These are phyloP conservation scores for Pichia sp. DNA, from an alignment of 1,139 yeast species.

Conservation along the genomic window DNA sequence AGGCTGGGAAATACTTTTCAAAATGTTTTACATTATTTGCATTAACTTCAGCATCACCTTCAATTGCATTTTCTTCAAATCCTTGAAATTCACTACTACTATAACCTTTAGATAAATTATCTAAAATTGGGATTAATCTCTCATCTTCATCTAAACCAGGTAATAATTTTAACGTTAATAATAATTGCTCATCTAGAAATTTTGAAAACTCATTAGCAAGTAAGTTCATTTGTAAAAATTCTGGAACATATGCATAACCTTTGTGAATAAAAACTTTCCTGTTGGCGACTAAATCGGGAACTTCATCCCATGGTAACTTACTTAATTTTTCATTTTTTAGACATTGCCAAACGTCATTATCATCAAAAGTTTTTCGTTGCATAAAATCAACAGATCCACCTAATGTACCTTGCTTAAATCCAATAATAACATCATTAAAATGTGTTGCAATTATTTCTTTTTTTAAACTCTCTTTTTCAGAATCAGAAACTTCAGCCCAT, in stretches of 20 bases:
- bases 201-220: slow-evolving; percentile 58
- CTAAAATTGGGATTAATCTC: slow-evolving; percentile 74
- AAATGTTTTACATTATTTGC: slow-evolving; percentile 57
- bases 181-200: slow-evolving; percentile 46
- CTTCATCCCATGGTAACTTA: slow-evolving; percentile 82
- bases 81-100: slow-evolving; percentile 47
- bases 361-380: slow-evolving; percentile 8
- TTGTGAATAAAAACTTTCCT: slow-evolving; percentile 59
- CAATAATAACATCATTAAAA: slow-evolving; percentile 25
- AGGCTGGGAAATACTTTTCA: slow-evolving; percentile 70
- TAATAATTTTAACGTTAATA: slow-evolving; percentile 67
- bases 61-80: slow-evolving; percentile 28
- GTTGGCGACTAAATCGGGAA: slow-evolving; percentile 63
- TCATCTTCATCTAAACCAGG: slow-evolving; percentile 92
- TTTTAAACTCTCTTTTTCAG: slow-evolving; percentile 50
- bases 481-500: slow-evolving; percentile 63
- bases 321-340: slow-evolving; percentile 59
- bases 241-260: slow-evolving; percentile 84
- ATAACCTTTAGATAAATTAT: slow-evolving; percentile 73
- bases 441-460: slow-evolving; percentile 52
- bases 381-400: slow-evolving; percentile 6
- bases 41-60: slow-evolving; percentile 45
- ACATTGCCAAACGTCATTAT: slow-evolving; percentile 24
- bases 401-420: slow-evolving; percentile 14
- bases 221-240: slow-evolving; percentile 68